Evolutionary conservation across 1,139 yeast genomes (phyloP), one percentile per base, ranked within the genome.

Genomic region (Magnusiomyces sp.): DNA sequence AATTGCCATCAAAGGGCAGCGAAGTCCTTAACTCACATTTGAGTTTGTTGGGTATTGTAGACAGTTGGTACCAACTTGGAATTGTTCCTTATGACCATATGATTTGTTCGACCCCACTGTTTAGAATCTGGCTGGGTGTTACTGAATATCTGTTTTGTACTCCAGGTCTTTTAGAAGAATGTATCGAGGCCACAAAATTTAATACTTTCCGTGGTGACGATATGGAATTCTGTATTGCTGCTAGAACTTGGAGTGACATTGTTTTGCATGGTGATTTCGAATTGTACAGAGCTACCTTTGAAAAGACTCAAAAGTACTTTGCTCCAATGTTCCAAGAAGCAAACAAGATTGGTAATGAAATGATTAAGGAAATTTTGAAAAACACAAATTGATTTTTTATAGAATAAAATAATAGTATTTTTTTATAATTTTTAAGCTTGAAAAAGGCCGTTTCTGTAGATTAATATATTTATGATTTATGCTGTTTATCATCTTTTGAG

Each of bases 1-100:
- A 85, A 59, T 75, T 70, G 1, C 95, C 94, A 0, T 89, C 90
- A 0, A 83, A 79, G 13, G 82, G 80, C 2, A n/a, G n/a, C n/a
- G 70, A 71, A 50, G 81, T 80, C 47, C 95, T 95, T 45, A 92
- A 92, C 66, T 87, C 96, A 1, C 98, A 92, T 65, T 70, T 92
- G 50, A 84, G 96, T 2, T 68, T 92, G 43, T 70, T 92, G 50
- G 95, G 95, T 1, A 89, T 92, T 48, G 97, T 88, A 1, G 98
- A 92, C 66, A 83, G 95, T 62, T 92, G 98, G 98, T 77, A 75
- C 60, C 81, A 82, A 56, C 69, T 88, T 46, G 85, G 84, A 1
- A 88, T 92, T 43, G 81, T 85, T 19, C 98, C 98, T 1, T 90
- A 92, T 62, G 97, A 90, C 63, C 98, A 92, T 66, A 90, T 90